A percentile compares a stretch with the other conserved stretches of the same genome.
phyloP scores from a whole-genome alignment of 345 rosid species.

The Camelina neglecta region DNA sequence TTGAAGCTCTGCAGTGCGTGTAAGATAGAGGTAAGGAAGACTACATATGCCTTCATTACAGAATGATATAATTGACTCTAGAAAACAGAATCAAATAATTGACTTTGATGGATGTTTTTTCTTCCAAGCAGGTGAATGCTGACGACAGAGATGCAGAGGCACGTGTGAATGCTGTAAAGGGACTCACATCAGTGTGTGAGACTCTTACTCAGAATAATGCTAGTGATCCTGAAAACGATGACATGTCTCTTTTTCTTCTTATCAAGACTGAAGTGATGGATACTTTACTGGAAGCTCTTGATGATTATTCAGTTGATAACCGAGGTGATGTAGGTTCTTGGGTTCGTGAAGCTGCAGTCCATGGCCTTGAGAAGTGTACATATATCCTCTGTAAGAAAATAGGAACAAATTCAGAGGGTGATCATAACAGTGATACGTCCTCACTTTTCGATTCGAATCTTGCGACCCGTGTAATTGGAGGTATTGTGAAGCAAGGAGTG shows the following conservation, averaged over 20 bases:
- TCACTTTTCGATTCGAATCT: constrained; percentile 64
- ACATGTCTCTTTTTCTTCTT: constrained; percentile 56
- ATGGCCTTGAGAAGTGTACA: constrained; percentile 86
- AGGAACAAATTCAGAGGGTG: constrained; percentile 36
- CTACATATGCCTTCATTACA: constrained; percentile 17
- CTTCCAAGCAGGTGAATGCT: constrained; percentile 65
- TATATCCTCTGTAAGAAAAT: constrained; percentile 66
- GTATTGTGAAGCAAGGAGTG: constrained; percentile 82
- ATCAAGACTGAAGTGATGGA: constrained; percentile 85
- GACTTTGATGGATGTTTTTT: constrained; percentile 35
- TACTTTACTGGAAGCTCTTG: constrained; percentile 79
- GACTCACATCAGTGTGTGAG: constrained; percentile 82
- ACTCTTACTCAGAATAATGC: constrained; percentile 59
- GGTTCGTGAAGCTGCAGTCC: constrained; percentile 97
- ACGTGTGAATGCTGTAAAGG: constrained; percentile 89
- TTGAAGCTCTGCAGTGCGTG: constrained; percentile 73
- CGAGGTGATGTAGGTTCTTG: constrained; percentile 99
- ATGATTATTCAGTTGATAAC: constrained; percentile 93
- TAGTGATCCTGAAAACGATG: constrained; percentile 49
- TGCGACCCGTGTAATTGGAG: constrained; percentile 64
- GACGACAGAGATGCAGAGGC: constrained; percentile 98
- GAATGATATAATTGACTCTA: neutral
- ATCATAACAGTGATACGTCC: constrained; percentile 37
- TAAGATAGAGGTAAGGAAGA: constrained; percentile 71
- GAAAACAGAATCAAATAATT: constrained; percentile 12